phyloP scores from a whole-genome alignment of 768 basidiomycete species.

The Lanmaoa pseudosensibilis region DNA sequence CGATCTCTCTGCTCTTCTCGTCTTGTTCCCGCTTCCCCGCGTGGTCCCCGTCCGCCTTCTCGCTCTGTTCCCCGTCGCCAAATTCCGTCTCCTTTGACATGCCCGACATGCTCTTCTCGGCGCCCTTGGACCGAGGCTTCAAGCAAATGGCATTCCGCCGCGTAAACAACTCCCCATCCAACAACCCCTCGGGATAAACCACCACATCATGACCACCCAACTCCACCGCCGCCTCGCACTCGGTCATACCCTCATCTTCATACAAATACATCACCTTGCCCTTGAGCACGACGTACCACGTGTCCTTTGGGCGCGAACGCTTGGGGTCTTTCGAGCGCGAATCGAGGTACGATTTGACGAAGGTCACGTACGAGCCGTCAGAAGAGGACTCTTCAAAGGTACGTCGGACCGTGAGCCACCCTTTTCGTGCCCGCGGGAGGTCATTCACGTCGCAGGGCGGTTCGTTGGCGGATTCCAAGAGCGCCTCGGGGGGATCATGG shows the following conservation, averaged over 20 bases:
- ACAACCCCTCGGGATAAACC: conserved; percentile 70
- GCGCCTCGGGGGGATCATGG: conserved; percentile 30
- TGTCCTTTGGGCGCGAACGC: conserved; percentile 82
- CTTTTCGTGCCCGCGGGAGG: conserved; percentile 64
- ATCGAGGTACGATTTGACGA: conserved; percentile 79
- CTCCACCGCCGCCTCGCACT: conserved; percentile 90
- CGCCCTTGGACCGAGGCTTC: conserved; percentile 45
- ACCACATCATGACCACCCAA: conserved; percentile 74
- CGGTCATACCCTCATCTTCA: conserved; percentile 87
- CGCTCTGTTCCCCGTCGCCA: conserved; percentile 25
- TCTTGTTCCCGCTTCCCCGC: conserved; percentile 36
- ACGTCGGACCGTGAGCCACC: conserved; percentile 80
- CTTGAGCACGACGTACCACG: conserved; percentile 92
- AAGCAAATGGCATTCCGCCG: conserved; percentile 87
- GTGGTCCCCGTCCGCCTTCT: conserved; percentile 25
- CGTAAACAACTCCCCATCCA: conserved; percentile 88
- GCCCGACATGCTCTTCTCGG: conserved; percentile 45
- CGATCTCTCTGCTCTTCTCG: conserved; percentile 38
- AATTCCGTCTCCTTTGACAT: conserved; percentile 53
- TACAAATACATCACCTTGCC: conserved; percentile 89
- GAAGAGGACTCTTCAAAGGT: conserved; percentile 67
- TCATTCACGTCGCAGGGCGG: conserved; percentile 45
- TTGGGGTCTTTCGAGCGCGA: conserved; percentile 83
- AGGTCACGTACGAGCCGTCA: conserved; percentile 74
- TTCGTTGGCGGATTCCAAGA: conserved; percentile 27